A percentile compares a stretch with the other conserved stretches of the same genome.
Evolutionary conservation across 371 early-diverging fungal species (phyloP).

Genomic region (Mortierella sp.): DNA sequence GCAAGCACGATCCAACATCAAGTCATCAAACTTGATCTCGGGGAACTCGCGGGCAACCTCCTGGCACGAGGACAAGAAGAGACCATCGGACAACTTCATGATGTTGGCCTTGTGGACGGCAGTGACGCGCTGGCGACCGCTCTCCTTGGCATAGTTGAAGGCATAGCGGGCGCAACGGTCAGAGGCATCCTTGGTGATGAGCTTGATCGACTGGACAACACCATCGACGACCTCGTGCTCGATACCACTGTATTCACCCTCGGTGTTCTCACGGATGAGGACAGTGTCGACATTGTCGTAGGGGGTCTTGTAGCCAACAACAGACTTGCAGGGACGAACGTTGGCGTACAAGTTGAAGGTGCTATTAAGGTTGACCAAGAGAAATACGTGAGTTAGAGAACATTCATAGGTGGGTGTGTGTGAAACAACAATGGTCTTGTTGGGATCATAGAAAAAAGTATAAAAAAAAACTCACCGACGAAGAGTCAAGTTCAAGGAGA

Average conservation of each 20-base stretch:
- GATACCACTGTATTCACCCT: conserved; percentile 99
- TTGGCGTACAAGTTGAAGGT: conserved; percentile 98
- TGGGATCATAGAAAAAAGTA: no score
- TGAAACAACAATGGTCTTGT: no score
- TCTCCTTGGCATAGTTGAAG: conserved; percentile 91
- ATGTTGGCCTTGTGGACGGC: conserved; percentile 98
- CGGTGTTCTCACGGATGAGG: conserved; percentile 99
- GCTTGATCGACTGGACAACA: conserved; percentile 98
- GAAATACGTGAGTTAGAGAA: neutral
- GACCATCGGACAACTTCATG: conserved; percentile 96
- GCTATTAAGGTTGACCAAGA: conserved; percentile 39
- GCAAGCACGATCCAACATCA: conserved; percentile 94
- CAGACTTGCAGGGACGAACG: conserved; percentile 96
- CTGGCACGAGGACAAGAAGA: conserved; percentile 94
- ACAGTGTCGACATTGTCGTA: conserved; percentile 98
- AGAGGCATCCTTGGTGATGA: conserved; percentile 96
- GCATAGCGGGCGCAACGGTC: conserved; percentile 95
- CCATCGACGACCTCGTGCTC: conserved; percentile 97
- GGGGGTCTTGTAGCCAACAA: conserved; percentile 94
- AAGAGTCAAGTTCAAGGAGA: conserved; percentile 97
- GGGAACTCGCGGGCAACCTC: conserved; percentile 95
- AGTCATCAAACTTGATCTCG: conserved; percentile 90
- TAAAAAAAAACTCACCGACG: conserved; percentile 65
- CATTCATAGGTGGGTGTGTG: conserved; percentile 10
- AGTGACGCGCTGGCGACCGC: conserved; percentile 93